A percentile compares a stretch with the other conserved stretches of the same genome.
Evolutionary conservation across 1,284 basidiomycete genomes (phyloP).

Genomic region (Caloboletus firmus): DNA sequence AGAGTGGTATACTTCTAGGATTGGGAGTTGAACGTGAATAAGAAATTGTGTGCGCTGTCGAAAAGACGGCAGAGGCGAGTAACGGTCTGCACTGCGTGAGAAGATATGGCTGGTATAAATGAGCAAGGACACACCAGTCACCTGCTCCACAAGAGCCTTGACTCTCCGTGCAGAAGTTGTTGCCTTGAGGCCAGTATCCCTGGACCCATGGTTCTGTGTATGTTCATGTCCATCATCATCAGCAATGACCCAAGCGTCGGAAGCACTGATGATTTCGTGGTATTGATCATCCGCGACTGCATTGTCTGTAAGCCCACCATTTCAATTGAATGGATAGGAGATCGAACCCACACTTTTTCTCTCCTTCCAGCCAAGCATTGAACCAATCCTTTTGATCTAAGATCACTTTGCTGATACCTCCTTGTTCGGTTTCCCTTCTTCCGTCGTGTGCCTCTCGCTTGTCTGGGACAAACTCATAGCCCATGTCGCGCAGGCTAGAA

Average conservation of each 20-base stretch:
- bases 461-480: conserved; percentile 52
- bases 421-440: conserved; percentile 48
- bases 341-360: conserved; percentile 74
- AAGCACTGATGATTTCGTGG: conserved; percentile 74
- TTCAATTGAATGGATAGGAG: background rate
- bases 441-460: conserved; percentile 45
- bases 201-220: conserved; percentile 31
- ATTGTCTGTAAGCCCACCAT: conserved; percentile 1
- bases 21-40: conserved; percentile 79
- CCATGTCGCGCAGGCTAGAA: conserved; percentile 73
- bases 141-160: conserved; percentile 82
- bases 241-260: conserved; percentile 87
- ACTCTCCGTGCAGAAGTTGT: conserved; percentile 82
- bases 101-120: background rate
- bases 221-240: conserved; percentile 64
- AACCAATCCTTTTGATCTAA: conserved; percentile 88
- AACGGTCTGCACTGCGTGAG: conserved; percentile 63
- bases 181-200: conserved; percentile 47
- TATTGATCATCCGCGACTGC: conserved; percentile 79
- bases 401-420: conserved; percentile 79
- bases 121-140: conserved; percentile 62
- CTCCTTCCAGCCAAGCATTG: conserved; percentile 84
- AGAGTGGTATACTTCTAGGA: conserved; percentile 74
- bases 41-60: conserved; percentile 82
- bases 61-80: conserved; percentile 80